Conservation (phyloP, 2,329 filamentous ascomycete species). For the Aspergillus sp. region DNA sequence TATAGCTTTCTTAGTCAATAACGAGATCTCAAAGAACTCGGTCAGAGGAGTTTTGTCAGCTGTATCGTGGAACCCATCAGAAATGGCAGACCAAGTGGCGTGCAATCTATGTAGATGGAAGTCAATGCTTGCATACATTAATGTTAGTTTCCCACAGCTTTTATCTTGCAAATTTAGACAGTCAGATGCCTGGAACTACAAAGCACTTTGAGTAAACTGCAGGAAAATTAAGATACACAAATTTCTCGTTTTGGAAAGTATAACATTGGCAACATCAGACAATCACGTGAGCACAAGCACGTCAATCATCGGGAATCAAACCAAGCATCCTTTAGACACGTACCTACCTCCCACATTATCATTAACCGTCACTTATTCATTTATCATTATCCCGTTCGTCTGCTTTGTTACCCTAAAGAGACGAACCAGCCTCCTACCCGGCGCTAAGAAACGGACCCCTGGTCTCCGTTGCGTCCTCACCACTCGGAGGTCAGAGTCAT, state of each 20-base stretch:
- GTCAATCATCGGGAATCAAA: not conserved
- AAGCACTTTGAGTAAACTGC: not conserved
- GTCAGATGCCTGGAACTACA: not conserved
- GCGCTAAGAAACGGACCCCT: conserved; percentile 3
- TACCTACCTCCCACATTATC: not conserved
- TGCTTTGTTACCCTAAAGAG: not conserved
- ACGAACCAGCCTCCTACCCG: not conserved
- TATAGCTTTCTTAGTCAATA: too few relatives aligned
- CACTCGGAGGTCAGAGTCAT: not conserved
- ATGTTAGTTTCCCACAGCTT: not conserved
- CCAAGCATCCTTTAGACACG: not conserved
- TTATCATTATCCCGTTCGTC: not conserved
- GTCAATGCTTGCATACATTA: too few relatives aligned
- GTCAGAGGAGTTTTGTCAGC: too few relatives aligned
- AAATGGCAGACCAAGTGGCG: not conserved
- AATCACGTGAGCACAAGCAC: not conserved
- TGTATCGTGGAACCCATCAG: not conserved
- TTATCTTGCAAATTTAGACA: not conserved
- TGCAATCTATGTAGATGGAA: too few relatives aligned
- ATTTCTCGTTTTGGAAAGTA: not conserved
- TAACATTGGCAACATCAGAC: not conserved
- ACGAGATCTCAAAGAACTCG: too few relatives aligned
- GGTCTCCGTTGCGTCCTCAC: conserved; percentile 1
- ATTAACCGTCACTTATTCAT: not conserved
- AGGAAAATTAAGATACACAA: not conserved